Conservation (phyloP, 164 flowering plant species). For the Berberis vulgaris region DNA sequence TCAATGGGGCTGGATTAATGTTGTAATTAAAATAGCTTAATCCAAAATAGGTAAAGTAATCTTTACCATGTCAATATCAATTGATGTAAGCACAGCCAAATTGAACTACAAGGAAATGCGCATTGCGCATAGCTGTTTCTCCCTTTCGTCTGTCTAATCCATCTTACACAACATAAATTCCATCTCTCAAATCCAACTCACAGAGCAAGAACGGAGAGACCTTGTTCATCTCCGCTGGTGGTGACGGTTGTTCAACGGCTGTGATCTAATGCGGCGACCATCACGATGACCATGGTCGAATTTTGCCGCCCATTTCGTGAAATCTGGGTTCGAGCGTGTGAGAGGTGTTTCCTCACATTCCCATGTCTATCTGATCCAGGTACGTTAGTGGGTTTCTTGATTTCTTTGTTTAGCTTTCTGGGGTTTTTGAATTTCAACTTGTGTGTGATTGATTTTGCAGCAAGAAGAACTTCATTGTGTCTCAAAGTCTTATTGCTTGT, state of each 20-base stretch:
- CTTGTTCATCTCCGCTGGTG: not conserved
- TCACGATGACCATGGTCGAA: slow-evolving; percentile 18
- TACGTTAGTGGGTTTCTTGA: slow-evolving; percentile 7
- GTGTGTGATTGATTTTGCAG: slow-evolving; percentile 23
- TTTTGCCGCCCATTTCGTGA: slow-evolving; percentile 28
- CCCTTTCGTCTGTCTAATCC: too few species aligned
- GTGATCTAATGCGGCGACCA: slow-evolving; percentile 4
- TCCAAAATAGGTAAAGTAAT: too few species aligned
- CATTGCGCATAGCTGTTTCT: too few species aligned
- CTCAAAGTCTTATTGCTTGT: slow-evolving; percentile 57
- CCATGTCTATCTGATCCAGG: slow-evolving; percentile 92
- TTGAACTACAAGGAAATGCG: too few species aligned
- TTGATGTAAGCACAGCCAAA: too few species aligned
- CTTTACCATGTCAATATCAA: too few species aligned
- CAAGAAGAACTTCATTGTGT: slow-evolving; percentile 56
- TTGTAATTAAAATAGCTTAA: too few species aligned
- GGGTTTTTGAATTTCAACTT: not conserved
- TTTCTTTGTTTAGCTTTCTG: not conserved
- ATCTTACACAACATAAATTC: too few species aligned
- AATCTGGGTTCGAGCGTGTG: slow-evolving; percentile 27
- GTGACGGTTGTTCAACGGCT: not conserved
- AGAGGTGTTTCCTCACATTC: slow-evolving; percentile 27
- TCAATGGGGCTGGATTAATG: too few species aligned
- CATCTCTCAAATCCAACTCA: too few species aligned
- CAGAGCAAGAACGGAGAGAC: too few species aligned